Evolutionary conservation across 1,284 basidiomycete species (phyloP), one percentile per base, ranked within the genome.

Genomic region (Microbotryum silenes-acaulis): DNA sequence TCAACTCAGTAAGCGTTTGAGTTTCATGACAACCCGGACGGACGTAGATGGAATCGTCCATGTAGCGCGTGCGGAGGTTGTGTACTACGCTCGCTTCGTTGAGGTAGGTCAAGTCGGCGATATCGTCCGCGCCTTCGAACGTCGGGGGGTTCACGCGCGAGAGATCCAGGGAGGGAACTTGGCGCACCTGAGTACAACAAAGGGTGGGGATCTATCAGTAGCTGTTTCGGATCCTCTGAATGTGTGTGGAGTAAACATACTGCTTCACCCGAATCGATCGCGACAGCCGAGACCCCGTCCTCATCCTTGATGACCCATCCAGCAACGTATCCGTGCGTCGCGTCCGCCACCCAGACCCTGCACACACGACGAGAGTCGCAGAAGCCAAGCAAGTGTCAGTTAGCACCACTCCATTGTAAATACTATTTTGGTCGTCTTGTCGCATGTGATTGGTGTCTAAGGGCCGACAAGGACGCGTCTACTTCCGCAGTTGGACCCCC

Each of bases 51-150:
- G 88, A 86, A 33, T 89, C 90, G 54, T 89, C 88, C 58, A 88
- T 88, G 77, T 94, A 98, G 74, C 96, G 82, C 70, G 91, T 79
- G 64, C 91, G 83, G 42, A 98, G 82, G 77, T 98, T 97, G 75
- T 98, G 92, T 27, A 98, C 93, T 33, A 99, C 96, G 71, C 91
- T 93, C 12, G 96, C 93, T 81, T 99, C 96, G 75, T 98, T 98
- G 64, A 98, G 80, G 77, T 93, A 97, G 1, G 96, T 98, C 66
- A 99, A 81, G 77, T 98, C 93, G 51, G 96, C 96, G 71, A 98
- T 98, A 77, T 99, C 96, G 70, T 94, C 92, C 3, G 92, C 93
- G 53, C 91, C 85, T 77, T 98, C 93, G 75, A 98, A 98, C 78
- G 97, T 96, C 51, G 94, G 94, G 16, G 94, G 96, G 73, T 98